phyloP scores from a whole-genome alignment of 371 early-diverging fungal species.

The Capillidium rhysosporum region DNA sequence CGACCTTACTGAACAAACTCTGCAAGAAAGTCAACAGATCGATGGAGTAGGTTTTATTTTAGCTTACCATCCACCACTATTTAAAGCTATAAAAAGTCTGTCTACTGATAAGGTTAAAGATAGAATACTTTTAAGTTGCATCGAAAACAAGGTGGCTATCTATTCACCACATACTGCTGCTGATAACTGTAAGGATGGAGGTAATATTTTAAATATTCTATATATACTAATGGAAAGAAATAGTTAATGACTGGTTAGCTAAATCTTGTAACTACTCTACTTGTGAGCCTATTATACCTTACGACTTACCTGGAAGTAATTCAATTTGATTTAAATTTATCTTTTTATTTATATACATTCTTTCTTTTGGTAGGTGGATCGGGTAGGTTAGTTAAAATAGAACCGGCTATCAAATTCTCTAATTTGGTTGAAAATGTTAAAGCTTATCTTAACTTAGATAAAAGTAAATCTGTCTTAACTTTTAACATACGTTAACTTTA shows the following conservation, averaged over 20 bases:
- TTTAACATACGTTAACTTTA: not conserved
- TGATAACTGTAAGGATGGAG: constrained; percentile 66
- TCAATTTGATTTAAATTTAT: not conserved
- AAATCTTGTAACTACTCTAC: constrained; percentile 32
- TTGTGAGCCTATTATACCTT: constrained; percentile 25
- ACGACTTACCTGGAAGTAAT: constrained; percentile 29
- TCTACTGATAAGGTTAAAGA: constrained; percentile 52
- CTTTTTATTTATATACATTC: not conserved
- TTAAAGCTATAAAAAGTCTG: constrained; percentile 67
- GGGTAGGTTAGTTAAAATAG: constrained; percentile 48
- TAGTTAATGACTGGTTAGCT: constrained; percentile 71
- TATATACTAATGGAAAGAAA: not conserved
- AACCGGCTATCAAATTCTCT: constrained; percentile 26
- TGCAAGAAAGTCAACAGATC: constrained; percentile 74
- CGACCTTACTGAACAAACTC: constrained; percentile 74
- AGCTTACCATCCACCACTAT: constrained; percentile 95
- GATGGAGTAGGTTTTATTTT: constrained; percentile 72
- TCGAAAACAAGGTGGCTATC: constrained; percentile 72
- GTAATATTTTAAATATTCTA: constrained; percentile 14
- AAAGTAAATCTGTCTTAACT: constrained; percentile 19
- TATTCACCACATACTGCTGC: constrained; percentile 95
- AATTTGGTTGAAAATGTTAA: constrained; percentile 42
- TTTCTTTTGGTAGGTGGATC: constrained; percentile 43
- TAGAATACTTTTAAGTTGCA: constrained; percentile 58
- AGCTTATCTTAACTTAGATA: constrained; percentile 29